A percentile compares a stretch with the other conserved stretches of the same genome.
Conservation (phyloP, 2,329 filamentous ascomycete genomes). For the Iodosphaeria phyllophila region DNA sequence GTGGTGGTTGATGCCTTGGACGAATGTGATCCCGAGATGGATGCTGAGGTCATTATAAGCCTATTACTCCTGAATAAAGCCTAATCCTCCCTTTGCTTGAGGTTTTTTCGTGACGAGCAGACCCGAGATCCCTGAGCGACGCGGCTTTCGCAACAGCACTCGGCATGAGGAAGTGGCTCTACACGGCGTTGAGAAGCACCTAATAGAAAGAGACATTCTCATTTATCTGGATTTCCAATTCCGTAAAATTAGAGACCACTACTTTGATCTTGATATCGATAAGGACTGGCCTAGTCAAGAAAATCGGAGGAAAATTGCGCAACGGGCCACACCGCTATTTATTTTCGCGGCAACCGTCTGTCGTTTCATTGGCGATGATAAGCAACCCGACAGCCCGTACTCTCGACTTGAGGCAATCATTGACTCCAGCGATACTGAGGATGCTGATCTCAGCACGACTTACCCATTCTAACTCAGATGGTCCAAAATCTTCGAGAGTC, state of each 20-base stretch:
- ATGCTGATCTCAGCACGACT: too few relatives aligned
- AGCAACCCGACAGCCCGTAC: too few relatives aligned
- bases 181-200: slow-evolving; percentile 13
- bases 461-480: too few relatives aligned
- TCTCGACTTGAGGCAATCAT: too few relatives aligned
- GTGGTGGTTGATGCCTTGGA: slow-evolving; percentile 17
- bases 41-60: slow-evolving; percentile 11
- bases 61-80: slow-evolving; percentile 6
- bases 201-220: slow-evolving; percentile 17
- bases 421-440: too few relatives aligned
- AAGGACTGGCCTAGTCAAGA: slow-evolving; percentile 7
- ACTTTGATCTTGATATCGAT: slow-evolving; percentile 4
- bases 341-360: slow-evolving; percentile 16
- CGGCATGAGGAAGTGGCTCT: slow-evolving; percentile 13
- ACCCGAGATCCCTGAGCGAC: slow-evolving; percentile 16
- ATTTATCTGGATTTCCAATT: slow-evolving; percentile 13
- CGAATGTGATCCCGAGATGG: slow-evolving; percentile 12
- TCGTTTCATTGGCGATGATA: slow-evolving; percentile 9
- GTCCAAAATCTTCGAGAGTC: too few relatives aligned
- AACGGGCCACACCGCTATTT: slow-evolving; percentile 16
- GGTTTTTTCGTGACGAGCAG: slow-evolving; percentile 20
- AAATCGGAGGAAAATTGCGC: too few relatives aligned
- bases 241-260: slow-evolving; percentile 8
- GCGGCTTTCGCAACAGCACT: slow-evolving; percentile 12
- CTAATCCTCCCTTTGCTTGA: slow-evolving; percentile 6